Evolutionary conservation across 2,329 filamentous ascomycete species (phyloP).

Genomic region (Colletotrichum siamense): DNA sequence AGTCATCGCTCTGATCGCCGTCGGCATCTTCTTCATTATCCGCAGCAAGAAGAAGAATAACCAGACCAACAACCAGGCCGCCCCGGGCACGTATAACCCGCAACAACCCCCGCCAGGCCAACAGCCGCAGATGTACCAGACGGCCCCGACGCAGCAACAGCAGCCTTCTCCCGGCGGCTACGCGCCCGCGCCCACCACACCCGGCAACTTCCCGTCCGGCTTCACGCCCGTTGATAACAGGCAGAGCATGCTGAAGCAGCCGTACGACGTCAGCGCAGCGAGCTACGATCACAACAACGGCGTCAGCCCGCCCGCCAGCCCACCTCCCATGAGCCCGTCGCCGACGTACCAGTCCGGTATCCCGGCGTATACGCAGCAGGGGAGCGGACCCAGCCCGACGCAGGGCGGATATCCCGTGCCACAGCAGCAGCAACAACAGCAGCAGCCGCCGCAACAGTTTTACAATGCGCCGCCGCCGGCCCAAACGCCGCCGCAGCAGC

Average conservation of each 20-base stretch:
- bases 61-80: neutral
- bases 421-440: neutral
- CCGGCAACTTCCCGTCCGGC: conserved; percentile 3
- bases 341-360: conserved; percentile 15
- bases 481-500: neutral
- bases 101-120: neutral
- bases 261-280: conserved; percentile 11
- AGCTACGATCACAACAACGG: conserved; percentile 20
- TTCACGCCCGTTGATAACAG: conserved; percentile 24
- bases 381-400: neutral
- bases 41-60: conserved; percentile 28
- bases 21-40: conserved; percentile 33
- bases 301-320: conserved; percentile 25
- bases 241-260: conserved; percentile 26
- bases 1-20: conserved; percentile 30
- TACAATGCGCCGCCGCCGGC: neutral
- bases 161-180: conserved; percentile 16
- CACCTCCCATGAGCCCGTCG: conserved; percentile 20
- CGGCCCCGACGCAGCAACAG: conserved; percentile 25
- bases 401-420: neutral
- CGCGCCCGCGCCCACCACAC: conserved; percentile 8
- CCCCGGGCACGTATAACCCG: neutral
- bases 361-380: neutral
- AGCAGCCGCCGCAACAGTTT: neutral
- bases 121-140: conserved; percentile 19